Evolutionary conservation across 2,329 filamentous ascomycete genomes (phyloP).

Genomic region (Monosporascus sp.): DNA sequence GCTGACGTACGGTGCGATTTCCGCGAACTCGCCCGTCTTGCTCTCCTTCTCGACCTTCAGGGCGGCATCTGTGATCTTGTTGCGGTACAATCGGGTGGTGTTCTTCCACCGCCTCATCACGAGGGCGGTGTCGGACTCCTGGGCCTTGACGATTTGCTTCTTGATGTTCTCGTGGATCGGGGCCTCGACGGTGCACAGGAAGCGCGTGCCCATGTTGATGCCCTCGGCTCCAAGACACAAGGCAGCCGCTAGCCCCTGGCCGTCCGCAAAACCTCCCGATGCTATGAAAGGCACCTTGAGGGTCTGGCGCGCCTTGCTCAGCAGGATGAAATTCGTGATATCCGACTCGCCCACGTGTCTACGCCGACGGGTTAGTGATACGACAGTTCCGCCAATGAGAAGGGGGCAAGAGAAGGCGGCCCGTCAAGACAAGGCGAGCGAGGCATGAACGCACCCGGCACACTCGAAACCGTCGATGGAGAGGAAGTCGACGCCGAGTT

Average conservation of each 20-base stretch:
- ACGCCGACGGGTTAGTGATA: constrained; percentile 4
- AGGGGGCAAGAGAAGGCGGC: neutral
- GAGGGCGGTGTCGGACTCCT: constrained; percentile 87
- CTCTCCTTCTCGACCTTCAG: constrained; percentile 80
- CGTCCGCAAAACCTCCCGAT: constrained; percentile 91
- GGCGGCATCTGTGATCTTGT: constrained; percentile 79
- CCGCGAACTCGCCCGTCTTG: constrained; percentile 78
- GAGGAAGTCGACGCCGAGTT: constrained; percentile 93
- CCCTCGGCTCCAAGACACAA: constrained; percentile 85
- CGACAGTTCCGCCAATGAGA: neutral
- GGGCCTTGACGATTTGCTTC: constrained; percentile 78
- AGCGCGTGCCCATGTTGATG: constrained; percentile 97
- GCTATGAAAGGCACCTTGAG: constrained; percentile 90
- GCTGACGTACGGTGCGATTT: constrained; percentile 81
- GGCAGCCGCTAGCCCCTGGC: constrained; percentile 85
- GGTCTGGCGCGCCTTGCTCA: constrained; percentile 77
- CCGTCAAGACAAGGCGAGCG: constrained; percentile 1
- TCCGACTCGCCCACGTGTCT: constrained; percentile 77
- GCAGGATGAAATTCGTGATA: constrained; percentile 85
- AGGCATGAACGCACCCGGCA: constrained; percentile 51
- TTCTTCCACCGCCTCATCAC: constrained; percentile 90
- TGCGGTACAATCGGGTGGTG: constrained; percentile 81
- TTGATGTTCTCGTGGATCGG: constrained; percentile 94
- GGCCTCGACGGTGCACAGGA: constrained; percentile 93
- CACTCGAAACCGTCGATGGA: constrained; percentile 98